Evolutionary conservation across 208 protist species (phyloP).

Genomic region (Acanthamoeba lenticulata): DNA sequence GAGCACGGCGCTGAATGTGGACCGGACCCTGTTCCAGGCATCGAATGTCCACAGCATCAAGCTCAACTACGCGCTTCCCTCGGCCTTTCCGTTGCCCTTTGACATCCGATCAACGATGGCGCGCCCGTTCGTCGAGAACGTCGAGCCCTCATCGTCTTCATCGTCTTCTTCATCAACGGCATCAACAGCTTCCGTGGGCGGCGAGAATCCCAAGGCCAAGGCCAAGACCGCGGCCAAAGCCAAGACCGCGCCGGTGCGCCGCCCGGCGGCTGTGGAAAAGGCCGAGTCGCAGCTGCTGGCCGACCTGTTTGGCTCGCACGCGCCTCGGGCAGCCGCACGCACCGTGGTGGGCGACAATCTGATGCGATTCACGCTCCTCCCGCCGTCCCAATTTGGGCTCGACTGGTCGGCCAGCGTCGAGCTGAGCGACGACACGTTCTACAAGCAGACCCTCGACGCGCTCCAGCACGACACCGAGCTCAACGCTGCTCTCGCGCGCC

Average conservation of each 20-base stretch:
- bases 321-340: background rate
- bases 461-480: background rate
- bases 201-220: background rate
- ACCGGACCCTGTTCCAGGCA: background rate
- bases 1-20: background rate
- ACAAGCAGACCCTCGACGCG: background rate
- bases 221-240: background rate
- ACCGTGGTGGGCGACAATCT: background rate
- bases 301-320: background rate
- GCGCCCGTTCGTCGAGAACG: background rate
- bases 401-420: background rate
- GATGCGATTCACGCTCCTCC: background rate
- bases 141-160: background rate
- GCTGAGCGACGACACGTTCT: background rate
- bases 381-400: background rate
- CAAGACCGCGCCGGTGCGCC: background rate
- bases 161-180: background rate
- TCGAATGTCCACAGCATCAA: background rate
- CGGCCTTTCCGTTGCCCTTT: background rate
- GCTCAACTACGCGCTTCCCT: background rate
- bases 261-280: background rate
- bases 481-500: background rate
- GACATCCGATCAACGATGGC: background rate
- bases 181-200: no score
- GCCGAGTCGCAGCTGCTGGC: background rate